phyloP scores from a whole-genome alignment of 129 eudicot genomes.

The Lactuca saligna region DNA sequence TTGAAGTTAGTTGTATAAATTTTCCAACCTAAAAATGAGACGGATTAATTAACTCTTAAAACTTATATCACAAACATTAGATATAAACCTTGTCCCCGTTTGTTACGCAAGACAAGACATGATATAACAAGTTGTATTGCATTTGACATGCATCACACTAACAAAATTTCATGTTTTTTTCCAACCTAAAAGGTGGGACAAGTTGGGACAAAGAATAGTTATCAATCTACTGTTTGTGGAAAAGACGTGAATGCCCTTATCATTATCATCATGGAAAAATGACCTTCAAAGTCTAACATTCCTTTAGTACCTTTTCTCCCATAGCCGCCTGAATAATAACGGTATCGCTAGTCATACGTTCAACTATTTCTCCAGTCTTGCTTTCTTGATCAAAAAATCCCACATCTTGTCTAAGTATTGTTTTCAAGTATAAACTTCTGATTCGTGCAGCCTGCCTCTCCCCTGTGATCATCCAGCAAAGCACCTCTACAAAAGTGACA shows the following conservation, averaged over 20 bases:
- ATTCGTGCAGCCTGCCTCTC: constrained; percentile 86
- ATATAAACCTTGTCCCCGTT: too few species aligned
- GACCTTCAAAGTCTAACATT: background rate
- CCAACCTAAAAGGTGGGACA: background rate
- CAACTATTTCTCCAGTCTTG: constrained; percentile 79
- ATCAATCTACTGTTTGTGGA: background rate
- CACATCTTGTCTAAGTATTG: constrained; percentile 74
- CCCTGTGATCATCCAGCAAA: constrained; percentile 81
- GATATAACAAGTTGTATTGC: background rate
- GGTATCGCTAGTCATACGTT: constrained; percentile 77
- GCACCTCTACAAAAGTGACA: constrained; percentile 54
- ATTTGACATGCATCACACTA: too few species aligned
- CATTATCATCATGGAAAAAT: too few species aligned
- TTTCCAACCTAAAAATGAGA: constrained; percentile 54
- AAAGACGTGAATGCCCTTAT: background rate
- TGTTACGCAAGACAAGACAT: background rate
- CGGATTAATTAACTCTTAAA: too few species aligned
- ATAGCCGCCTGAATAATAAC: constrained; percentile 83
- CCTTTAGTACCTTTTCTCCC: constrained; percentile 80
- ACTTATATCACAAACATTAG: background rate
- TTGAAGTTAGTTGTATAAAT: constrained; percentile 59
- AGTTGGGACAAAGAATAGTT: background rate
- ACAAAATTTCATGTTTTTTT: background rate
- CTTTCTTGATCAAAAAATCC: constrained; percentile 73
- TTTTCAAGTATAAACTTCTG: constrained; percentile 63